Evolutionary conservation across 352 stramenopile genomes (phyloP), one percentile per base, ranked within the genome.

Genomic region (Globisporangium paroecandrum): DNA sequence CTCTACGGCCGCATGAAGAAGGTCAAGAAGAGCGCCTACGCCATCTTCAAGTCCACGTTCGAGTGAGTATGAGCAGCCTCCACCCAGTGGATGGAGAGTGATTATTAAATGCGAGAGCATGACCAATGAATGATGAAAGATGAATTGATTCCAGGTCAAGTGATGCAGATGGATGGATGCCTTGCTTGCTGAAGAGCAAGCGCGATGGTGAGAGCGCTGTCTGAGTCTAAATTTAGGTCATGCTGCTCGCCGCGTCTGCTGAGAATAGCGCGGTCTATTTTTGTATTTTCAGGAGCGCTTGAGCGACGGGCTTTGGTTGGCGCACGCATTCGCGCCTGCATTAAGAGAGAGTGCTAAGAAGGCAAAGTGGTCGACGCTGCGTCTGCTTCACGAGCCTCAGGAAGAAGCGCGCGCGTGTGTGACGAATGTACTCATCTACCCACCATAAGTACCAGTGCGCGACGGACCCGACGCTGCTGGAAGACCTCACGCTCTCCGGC

Each of bases 1-100:
- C 73, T 93, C 27, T 93, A 93, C 64, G 83, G 85, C 46, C 83
- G 83, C 32, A 93, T 93, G 85, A 93, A 93, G 69, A 90, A 91
- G 62, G 83, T 80, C 34, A 82, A 89, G 71, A 90, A 90, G 73
- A 93, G 75, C 69, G 85, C 83, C 32, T 78, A 91, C 49, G 83
- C 85, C 60, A 93, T 93, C 75, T 89, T 93, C 78, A 90, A 89
- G 69, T 83, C 82, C 43, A 91, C 83, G 18, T 93, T 93, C 69
- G 84, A 92, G 71, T 92, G 79, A 90, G 29, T 32, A 4, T 32
- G 29, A 32, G 29, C 29, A 32, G 4, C 29, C 29, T 32, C 29
- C 29, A 32, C 29, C 29, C 18, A 34, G 4, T 10, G 24, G 22
- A 47, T 57, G 24, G 22, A 41, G 49, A 22, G 36, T 29, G 38